Percentiles rank a stretch among this genome's conserved stretches.
These are phyloP conservation scores for Chlamydomonas eustigma DNA, from an alignment of 139 green algal species.

Conservation along the genomic window DNA sequence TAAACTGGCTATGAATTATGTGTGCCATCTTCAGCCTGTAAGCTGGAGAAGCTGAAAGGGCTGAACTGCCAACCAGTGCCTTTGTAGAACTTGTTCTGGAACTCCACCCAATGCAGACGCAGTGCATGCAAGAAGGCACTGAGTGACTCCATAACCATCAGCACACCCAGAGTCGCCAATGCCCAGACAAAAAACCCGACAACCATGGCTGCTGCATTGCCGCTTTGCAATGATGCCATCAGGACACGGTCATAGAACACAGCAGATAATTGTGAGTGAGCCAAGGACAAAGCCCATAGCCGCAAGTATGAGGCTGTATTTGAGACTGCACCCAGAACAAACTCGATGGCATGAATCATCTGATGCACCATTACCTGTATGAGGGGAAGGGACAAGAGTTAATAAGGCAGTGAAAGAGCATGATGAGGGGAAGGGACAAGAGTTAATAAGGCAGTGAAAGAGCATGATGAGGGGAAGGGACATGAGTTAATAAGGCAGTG, in stretches of 20 bases:
- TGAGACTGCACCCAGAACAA: slow-evolving; percentile 94
- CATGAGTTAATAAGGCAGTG: too few species aligned
- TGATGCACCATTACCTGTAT: slow-evolving; percentile 31
- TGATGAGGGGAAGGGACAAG: not conserved
- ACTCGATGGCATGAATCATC: slow-evolving; percentile 98
- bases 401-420: not conserved
- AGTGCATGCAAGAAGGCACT: slow-evolving; percentile 97
- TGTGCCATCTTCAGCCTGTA: not conserved
- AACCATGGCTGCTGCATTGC: not conserved
- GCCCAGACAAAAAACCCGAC: slow-evolving; percentile 83
- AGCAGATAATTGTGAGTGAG: slow-evolving; percentile 89
- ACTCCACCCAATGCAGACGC: slow-evolving; percentile 96
- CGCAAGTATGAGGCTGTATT: slow-evolving; percentile 98
- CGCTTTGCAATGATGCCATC: slow-evolving; percentile 55
- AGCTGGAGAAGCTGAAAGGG: slow-evolving; percentile 6
- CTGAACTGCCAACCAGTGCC: slow-evolving; percentile 19
- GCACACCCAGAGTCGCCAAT: slow-evolving; percentile 88
- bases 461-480: too few species aligned
- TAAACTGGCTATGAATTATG: not conserved
- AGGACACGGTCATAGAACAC: slow-evolving; percentile 95
- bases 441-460: not conserved
- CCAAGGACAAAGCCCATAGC: slow-evolving; percentile 96
- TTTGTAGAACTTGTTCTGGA: slow-evolving; percentile 43
- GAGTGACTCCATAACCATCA: slow-evolving; percentile 98
- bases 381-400: too few species aligned